Conservation (phyloP, 2,329 filamentous ascomycete species). For the Periconia macrospinosa region DNA sequence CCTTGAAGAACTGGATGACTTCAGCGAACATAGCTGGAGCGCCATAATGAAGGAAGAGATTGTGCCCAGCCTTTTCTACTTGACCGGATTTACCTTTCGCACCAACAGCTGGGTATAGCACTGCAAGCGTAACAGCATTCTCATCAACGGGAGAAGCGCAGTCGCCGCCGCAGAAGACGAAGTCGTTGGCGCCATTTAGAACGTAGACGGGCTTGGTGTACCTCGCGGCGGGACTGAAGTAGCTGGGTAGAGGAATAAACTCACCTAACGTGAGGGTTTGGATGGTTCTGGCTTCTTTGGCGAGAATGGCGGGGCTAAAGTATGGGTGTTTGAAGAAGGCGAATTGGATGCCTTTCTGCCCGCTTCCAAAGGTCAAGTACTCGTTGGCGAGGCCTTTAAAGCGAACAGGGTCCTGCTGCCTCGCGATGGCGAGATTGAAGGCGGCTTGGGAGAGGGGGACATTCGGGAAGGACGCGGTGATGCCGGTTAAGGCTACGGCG, state of each 20-base stretch:
- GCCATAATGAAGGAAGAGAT: constrained; percentile 7
- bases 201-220: constrained; percentile 8
- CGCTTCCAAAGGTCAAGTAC: constrained; percentile 7
- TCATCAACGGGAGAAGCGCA: constrained; percentile 3
- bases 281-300: constrained; percentile 4
- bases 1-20: too few relatives aligned
- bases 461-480: not conserved
- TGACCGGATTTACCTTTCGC: not conserved
- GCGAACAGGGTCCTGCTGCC: constrained; percentile 1
- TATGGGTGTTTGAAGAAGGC: constrained; percentile 10
- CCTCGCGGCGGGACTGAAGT: constrained; percentile 1
- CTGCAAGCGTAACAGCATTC: constrained; percentile 3
- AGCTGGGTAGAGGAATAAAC: constrained; percentile 2
- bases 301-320: not conserved
- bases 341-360: constrained; percentile 6
- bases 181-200: constrained; percentile 9
- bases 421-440: constrained; percentile 18
- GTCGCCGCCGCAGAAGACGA: constrained; percentile 9
- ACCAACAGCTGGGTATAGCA: constrained; percentile 4
- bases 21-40: too few relatives aligned
- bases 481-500: constrained; percentile 44
- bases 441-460: constrained; percentile 9
- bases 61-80: constrained; percentile 5
- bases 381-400: constrained; percentile 7
- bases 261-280: constrained; percentile 8